A percentile compares a stretch with the other conserved stretches of the same genome.
Evolutionary conservation across 2,329 filamentous ascomycete genomes (phyloP).

Genomic region (Phialocephala sp.): DNA sequence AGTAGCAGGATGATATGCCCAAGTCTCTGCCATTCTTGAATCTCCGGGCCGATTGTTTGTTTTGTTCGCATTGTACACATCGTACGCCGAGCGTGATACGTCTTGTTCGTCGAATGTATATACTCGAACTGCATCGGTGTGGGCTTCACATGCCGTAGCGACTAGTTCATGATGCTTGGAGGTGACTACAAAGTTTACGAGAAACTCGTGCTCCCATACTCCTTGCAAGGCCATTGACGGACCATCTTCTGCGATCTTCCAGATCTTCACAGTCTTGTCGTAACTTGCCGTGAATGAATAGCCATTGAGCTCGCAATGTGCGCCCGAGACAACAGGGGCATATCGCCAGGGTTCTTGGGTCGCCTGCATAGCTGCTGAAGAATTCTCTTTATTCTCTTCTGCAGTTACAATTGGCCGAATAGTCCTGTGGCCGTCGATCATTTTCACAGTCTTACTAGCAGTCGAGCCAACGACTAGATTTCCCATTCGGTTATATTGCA

Average conservation of each 20-base stretch:
- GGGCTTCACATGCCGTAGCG: constrained; percentile 64
- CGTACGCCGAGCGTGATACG: constrained; percentile 40
- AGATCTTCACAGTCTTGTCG: constrained; percentile 65
- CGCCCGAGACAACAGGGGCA: constrained; percentile 66
- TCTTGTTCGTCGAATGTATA: constrained; percentile 53
- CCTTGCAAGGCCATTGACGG: constrained; percentile 51
- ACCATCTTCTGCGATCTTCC: constrained; percentile 51
- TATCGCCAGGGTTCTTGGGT: constrained; percentile 69
- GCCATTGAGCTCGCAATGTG: constrained; percentile 54
- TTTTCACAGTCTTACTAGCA: constrained; percentile 50
- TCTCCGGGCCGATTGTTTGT: constrained; percentile 34
- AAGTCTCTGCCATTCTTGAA: constrained; percentile 46
- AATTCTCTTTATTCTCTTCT: constrained; percentile 56
- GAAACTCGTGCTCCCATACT: constrained; percentile 62
- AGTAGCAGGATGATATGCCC: constrained; percentile 68
- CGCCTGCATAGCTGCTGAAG: constrained; percentile 60
- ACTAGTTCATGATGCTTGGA: constrained; percentile 54
- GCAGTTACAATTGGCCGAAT: constrained; percentile 54
- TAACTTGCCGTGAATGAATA: constrained; percentile 66
- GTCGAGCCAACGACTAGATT: constrained; percentile 64
- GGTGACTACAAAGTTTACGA: constrained; percentile 66
- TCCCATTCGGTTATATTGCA: constrained; percentile 70
- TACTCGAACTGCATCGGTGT: constrained; percentile 59
- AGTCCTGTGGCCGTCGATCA: constrained; percentile 63
- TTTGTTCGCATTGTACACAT: constrained; percentile 39